Evolutionary conservation across 129 eudicot species (phyloP).

Genomic region (Scalesia atractyloides): DNA sequence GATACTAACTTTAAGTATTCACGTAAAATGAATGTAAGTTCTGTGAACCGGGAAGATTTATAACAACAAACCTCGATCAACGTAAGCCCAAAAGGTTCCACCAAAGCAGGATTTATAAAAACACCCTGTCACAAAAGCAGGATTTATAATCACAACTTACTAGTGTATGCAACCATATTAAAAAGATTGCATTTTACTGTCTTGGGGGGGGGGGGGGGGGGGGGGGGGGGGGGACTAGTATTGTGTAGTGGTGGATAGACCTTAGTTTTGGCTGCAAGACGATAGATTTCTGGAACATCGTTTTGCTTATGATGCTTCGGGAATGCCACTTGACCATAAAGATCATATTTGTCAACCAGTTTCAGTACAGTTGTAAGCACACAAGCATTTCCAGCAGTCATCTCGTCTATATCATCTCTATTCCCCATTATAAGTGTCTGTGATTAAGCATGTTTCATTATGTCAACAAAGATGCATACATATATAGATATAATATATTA

Average conservation of each 20-base stretch:
- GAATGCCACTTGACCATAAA: conserved; percentile 91
- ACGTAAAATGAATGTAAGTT: neutral
- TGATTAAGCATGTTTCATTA: conserved; percentile 10
- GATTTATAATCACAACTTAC: conserved; percentile 1
- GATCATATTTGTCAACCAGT: conserved; percentile 78
- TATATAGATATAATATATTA: neutral
- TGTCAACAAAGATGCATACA: conserved; percentile 10
- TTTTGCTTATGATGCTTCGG: conserved; percentile 93
- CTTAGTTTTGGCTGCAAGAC: conserved; percentile 88
- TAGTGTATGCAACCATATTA: conserved; percentile 19
- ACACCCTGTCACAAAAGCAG: conserved; percentile 62
- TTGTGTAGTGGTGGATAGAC: conserved; percentile 29
- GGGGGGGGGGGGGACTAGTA: neutral
- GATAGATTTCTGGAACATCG: conserved; percentile 91
- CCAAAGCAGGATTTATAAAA: conserved; percentile 88
- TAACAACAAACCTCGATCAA: conserved; percentile 72
- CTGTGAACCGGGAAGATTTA: neutral
- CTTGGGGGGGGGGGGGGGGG: no score
- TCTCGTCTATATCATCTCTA: conserved; percentile 87
- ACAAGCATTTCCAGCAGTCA: conserved; percentile 71
- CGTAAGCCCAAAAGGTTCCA: conserved; percentile 95
- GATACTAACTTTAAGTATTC: neutral
- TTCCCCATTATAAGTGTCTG: conserved; percentile 96
- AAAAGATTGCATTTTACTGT: neutral
- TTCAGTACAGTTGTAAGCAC: conserved; percentile 83